phyloP scores from a whole-genome alignment of 805 yeast genomes.

The Yamadazyma phyllophila region DNA sequence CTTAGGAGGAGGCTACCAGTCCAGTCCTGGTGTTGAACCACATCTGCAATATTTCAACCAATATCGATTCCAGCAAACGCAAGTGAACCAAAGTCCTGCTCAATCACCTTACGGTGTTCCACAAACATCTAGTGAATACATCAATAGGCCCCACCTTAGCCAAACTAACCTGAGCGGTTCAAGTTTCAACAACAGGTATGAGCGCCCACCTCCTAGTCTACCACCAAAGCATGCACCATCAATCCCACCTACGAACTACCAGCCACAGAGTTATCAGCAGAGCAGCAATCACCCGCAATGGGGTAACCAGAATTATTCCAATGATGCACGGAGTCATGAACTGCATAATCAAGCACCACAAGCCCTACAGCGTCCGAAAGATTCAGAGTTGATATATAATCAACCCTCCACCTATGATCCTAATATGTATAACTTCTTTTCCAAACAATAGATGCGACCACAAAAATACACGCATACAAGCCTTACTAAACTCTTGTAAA shows the following conservation, averaged over 20 bases:
- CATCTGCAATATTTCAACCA: neutral
- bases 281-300: too few species aligned
- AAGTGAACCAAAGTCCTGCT: neutral
- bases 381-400: conserved; percentile 23
- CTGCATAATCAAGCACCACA: too few species aligned
- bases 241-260: neutral
- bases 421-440: conserved; percentile 43
- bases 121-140: neutral
- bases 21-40: neutral
- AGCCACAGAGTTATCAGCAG: neutral
- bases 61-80: neutral
- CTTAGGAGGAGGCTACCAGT: neutral
- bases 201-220: conserved; percentile 12
- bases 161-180: neutral
- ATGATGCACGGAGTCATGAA: neutral
- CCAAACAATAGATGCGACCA: conserved; percentile 16
- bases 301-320: neutral
- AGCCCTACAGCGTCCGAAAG: neutral
- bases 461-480: too few species aligned
- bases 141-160: too few species aligned
- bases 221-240: conserved; percentile 13
- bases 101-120: neutral
- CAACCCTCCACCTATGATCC: conserved; percentile 49
- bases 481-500: too few species aligned
- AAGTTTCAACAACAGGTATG: conserved; percentile 1